Evolutionary conservation across 345 rosid genomes (phyloP).

Genomic region (Pelargonium nanum): DNA sequence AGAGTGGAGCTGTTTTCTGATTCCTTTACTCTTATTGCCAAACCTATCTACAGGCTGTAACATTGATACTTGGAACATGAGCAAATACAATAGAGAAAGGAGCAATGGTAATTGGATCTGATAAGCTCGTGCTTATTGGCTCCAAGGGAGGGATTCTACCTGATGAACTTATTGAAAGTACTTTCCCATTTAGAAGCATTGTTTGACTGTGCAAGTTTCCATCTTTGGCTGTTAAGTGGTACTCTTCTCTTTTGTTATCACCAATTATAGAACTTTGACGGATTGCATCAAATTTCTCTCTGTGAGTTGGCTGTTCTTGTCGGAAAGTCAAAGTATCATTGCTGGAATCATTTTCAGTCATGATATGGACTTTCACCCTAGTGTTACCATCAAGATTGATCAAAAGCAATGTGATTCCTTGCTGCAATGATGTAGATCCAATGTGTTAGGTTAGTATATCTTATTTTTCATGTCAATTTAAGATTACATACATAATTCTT

Average conservation of each 20-base stretch:
- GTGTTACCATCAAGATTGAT: conserved; percentile 35
- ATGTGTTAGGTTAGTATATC: background rate
- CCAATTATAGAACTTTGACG: conserved; percentile 13
- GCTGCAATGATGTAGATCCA: conserved; percentile 15
- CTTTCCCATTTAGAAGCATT: conserved; percentile 34
- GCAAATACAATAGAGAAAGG: conserved; percentile 38
- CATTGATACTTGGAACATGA: conserved; percentile 16
- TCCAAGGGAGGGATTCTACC: conserved; percentile 29
- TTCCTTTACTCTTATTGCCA: background rate
- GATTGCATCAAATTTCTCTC: conserved; percentile 19
- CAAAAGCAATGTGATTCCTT: conserved; percentile 37
- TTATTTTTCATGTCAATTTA: background rate
- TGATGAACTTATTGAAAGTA: conserved; percentile 18
- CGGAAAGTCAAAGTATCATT: conserved; percentile 9
- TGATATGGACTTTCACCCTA: conserved; percentile 20
- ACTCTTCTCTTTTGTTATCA: conserved; percentile 23
- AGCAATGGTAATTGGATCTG: conserved; percentile 25
- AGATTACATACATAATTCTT: conserved; percentile 12
- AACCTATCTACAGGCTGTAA: conserved; percentile 26
- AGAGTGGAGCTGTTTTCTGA: background rate
- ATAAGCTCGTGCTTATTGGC: conserved; percentile 14
- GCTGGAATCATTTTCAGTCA: conserved; percentile 13
- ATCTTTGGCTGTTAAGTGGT: conserved; percentile 35
- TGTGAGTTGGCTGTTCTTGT: conserved; percentile 8
- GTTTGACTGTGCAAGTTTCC: conserved; percentile 34